Evolutionary conservation across 2,329 filamentous ascomycete genomes (phyloP).

Genomic region (Chaetomium sp.): DNA sequence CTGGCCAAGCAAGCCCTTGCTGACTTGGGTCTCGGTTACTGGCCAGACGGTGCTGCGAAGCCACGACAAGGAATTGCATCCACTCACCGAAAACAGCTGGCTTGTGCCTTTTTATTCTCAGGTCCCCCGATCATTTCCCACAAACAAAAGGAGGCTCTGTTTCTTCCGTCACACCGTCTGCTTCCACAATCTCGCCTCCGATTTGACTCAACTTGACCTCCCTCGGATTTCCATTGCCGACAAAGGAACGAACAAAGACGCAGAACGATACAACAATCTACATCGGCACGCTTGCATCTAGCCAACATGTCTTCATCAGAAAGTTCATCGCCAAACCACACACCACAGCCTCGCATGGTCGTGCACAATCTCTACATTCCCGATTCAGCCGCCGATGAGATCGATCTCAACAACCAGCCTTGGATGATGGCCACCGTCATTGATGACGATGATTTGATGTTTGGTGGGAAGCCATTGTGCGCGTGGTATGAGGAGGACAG

Average conservation of each 20-base stretch:
- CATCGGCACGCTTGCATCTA: not conserved
- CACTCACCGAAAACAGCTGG: constrained; percentile 6
- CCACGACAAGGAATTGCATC: constrained; percentile 14
- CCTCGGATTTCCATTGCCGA: too few species aligned
- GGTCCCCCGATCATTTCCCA: constrained; percentile 3
- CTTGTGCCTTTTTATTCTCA: constrained; percentile 8
- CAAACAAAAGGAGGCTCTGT: constrained; percentile 6
- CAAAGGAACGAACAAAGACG: not conserved
- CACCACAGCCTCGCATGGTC: constrained; percentile 18
- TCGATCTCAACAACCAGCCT: constrained; percentile 23
- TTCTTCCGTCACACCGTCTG: not conserved
- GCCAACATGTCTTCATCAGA: constrained; percentile 22
- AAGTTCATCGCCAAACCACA: constrained; percentile 16
- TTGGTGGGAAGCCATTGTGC: constrained; percentile 53
- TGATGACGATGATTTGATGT: constrained; percentile 55
- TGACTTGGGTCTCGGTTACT: constrained; percentile 17
- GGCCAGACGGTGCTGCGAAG: constrained; percentile 11
- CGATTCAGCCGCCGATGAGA: constrained; percentile 17
- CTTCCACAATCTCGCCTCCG: not conserved
- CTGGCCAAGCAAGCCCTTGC: constrained; percentile 12
- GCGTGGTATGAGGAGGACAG: constrained; percentile 56
- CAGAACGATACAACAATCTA: not conserved
- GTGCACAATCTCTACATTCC: constrained; percentile 19
- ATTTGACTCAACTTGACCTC: not conserved
- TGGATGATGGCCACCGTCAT: constrained; percentile 53